Evolutionary conservation across 169 alveolate species (phyloP), one percentile per base, ranked within the genome.

Genomic region (Prorocentrum cordatum): DNA sequence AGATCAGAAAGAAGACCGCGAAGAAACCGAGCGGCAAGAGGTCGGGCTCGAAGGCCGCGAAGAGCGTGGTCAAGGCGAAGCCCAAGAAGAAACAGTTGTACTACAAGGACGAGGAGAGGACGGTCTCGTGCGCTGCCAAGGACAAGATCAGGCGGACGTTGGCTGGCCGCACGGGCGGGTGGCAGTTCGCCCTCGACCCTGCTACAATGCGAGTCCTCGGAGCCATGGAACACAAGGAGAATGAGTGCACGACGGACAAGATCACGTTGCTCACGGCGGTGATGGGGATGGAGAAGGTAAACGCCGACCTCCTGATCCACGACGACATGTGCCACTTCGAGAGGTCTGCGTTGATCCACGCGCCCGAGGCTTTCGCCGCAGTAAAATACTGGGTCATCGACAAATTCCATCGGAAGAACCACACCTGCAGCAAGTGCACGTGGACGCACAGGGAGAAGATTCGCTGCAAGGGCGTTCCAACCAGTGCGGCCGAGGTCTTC

Each of bases 281-380:
- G 45, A 24, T 42, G 42, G 58, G 12, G 9, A 67, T 67, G 45
- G n/a, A 31, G 10, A 31, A 26, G 39, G 83, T 42, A 24, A n/a
- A 5, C 47, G 84, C 62, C 12, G 68, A 72, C 22, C 39, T 72
- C n/a, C 39, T 72, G 50, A 22, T 45, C 5, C 84, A 72, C 58
- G 84, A 72, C 27, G 84, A 47, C 24, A 33, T 59, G 24, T 47
- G 84, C 38, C 84, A 72, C 68, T 47, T 72, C 27, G 68, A 72
- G 68, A 7, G 14, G 7, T 39, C 50, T 39, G n/a, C n/a, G n/a
- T n/a, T n/a, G n/a, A n/a, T n/a, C n/a, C n/a, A n/a, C n/a, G n/a
- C n/a, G n/a, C n/a, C n/a, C n/a, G n/a, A n/a, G n/a, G 79, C 58
- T 42, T 67, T 67, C n/a, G 35, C 33, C 1, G 36, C 9, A 1